phyloP scores from a whole-genome alignment of 1,139 yeast species.

The Magnusiomyces sp. region DNA sequence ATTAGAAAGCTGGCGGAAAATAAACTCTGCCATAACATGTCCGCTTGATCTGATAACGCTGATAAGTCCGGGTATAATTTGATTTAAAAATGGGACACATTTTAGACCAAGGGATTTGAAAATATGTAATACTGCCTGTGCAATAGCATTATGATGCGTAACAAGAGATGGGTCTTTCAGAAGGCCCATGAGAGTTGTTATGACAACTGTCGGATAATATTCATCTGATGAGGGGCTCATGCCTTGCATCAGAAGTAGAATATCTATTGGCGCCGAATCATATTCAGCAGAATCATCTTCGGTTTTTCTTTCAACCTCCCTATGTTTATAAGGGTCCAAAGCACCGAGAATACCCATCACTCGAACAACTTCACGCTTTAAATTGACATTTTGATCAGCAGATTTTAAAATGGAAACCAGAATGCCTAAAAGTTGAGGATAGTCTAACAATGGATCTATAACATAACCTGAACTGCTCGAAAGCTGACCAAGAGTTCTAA shows the following conservation, averaged over 20 bases:
- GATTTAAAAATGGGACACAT: constrained; percentile 79
- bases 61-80: constrained; percentile 80
- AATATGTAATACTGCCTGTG: constrained; percentile 85
- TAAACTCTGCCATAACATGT: constrained; percentile 73
- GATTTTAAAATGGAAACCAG: constrained; percentile 73
- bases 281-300: constrained; percentile 60
- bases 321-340: constrained; percentile 87
- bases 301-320: constrained; percentile 74
- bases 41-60: constrained; percentile 82
- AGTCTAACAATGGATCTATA: constrained; percentile 83
- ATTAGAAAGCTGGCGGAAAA: constrained; percentile 80
- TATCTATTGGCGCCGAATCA: constrained; percentile 83
- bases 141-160: constrained; percentile 81
- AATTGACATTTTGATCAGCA: constrained; percentile 57
- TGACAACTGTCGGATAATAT: constrained; percentile 92
- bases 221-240: constrained; percentile 92
- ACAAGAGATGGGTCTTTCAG: constrained; percentile 78
- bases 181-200: constrained; percentile 72
- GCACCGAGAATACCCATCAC: constrained; percentile 92
- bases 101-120: constrained; percentile 82
- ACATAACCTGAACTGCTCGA: constrained; percentile 92
- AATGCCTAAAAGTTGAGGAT: constrained; percentile 80
- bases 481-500: constrained; percentile 78
- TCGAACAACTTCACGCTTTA: constrained; percentile 80
- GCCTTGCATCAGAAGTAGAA: constrained; percentile 83